A percentile compares a stretch with the other conserved stretches of the same genome.
These are phyloP conservation scores for Patellifolia procumbens DNA, from an alignment of 179 eudicot genomes.

Conservation along the genomic window DNA sequence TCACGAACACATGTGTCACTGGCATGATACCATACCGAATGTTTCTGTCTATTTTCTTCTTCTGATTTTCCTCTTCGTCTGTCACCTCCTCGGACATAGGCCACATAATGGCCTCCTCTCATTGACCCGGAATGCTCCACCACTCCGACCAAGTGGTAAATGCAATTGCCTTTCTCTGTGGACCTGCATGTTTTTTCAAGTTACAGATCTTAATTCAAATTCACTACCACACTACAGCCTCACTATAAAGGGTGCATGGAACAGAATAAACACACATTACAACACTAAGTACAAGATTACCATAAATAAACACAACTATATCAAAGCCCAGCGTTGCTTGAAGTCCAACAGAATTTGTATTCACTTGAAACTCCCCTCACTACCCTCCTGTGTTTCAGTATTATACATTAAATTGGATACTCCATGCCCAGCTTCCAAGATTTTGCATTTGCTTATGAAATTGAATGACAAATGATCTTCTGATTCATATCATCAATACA, in stretches of 20 bases:
- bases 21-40: conserved; percentile 67
- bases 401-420: too few relatives aligned
- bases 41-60: conserved; percentile 30
- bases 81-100: conserved; percentile 58
- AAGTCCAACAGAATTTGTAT: neutral
- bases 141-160: conserved; percentile 69
- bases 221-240: neutral
- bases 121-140: conserved; percentile 85
- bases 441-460: too few relatives aligned
- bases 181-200: conserved; percentile 45
- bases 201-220: neutral
- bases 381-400: neutral
- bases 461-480: neutral
- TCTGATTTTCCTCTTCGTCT: conserved; percentile 29
- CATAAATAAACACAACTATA: neutral
- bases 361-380: neutral
- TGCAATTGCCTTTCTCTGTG: conserved; percentile 36
- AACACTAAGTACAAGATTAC: neutral
- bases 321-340: neutral
- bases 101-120: conserved; percentile 89
- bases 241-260: neutral
- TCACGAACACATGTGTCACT: conserved; percentile 70
- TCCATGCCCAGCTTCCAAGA: too few relatives aligned
- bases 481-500: neutral
- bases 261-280: neutral